Evolutionary conservation across 331 rosid species (phyloP), one percentile per base, ranked within the genome.

Genomic region (Stylosanthes scabra): DNA sequence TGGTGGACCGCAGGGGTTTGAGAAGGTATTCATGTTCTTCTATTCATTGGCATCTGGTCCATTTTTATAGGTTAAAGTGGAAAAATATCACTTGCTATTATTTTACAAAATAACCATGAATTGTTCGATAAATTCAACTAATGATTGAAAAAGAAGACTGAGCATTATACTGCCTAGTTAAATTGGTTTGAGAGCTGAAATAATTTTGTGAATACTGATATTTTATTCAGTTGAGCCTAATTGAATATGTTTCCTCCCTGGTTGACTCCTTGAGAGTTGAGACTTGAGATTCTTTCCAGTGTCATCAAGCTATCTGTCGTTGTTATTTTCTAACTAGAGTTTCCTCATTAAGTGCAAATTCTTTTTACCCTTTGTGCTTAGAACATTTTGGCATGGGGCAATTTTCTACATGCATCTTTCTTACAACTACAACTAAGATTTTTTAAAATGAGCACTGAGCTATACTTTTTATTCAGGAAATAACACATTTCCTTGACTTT

Each of bases 1-100:
- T 77, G 99, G 97, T 12, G 97, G 97, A 54, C 78, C 84, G 6
- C 91, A 91, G 68, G 96, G 97, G 68, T 94, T 94, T 74, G 98
- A 94, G 83, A 91, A 94, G 96, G 98, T 94, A 69, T 78, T 66
- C 51, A 49, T 63, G 6, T 54, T 63, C 27, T 28, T 29, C 58
- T 59, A 51, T 76, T 49, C 15, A 27, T 37, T 62, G 51, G 49
- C 58, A 42, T 31, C 71, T 59, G 28, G 14, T 52, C 47, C 52
- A 9, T 27, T 68, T 46, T 3, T 76, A 68, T 56, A 11, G 20
- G 54, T 71, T 58, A 28, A 39, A 46, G 63, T 63, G 59, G 55
- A 34, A 34, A 34, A 74, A 15, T 70, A 59, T 46, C 64, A 41
- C 14, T 40, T 49, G 60, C 59, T 6, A 41, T 15, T 8, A 41